Evolutionary conservation across 768 basidiomycete species (phyloP).

Genomic region (Daedaleopsis nitida): DNA sequence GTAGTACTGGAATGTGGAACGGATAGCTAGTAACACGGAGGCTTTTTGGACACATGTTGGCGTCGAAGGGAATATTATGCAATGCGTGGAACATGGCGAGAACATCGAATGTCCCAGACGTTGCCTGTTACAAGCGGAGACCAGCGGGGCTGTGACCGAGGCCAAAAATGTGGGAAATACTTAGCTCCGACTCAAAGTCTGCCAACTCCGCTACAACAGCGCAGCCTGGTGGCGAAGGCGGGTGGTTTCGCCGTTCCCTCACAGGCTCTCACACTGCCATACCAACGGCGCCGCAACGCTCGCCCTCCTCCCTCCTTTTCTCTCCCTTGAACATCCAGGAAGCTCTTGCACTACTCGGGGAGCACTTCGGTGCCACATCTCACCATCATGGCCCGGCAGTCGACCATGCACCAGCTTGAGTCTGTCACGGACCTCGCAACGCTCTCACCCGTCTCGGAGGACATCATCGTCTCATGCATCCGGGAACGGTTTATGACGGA

Average conservation of each 20-base stretch:
- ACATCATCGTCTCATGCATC: slow-evolving; percentile 80
- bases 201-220: neutral
- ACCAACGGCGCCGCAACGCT: slow-evolving; percentile 19
- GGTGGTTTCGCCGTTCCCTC: neutral
- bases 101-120: neutral
- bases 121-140: neutral
- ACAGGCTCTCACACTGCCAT: slow-evolving; percentile 21
- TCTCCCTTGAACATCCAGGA: slow-evolving; percentile 15
- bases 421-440: slow-evolving; percentile 67
- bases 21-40: too few species aligned
- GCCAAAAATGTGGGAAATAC: neutral
- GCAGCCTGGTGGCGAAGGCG: neutral
- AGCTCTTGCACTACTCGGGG: slow-evolving; percentile 9
- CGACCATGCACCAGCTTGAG: slow-evolving; percentile 69
- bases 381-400: slow-evolving; percentile 44
- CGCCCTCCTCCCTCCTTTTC: slow-evolving; percentile 20
- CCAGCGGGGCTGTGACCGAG: neutral
- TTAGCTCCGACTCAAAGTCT: neutral
- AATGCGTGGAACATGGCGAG: neutral
- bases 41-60: too few species aligned
- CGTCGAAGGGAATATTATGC: neutral
- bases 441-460: slow-evolving; percentile 73
- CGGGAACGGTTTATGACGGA: slow-evolving; percentile 88
- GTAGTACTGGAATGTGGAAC: too few species aligned
- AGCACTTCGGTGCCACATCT: slow-evolving; percentile 18